Evolutionary conservation across 176 grass and related monocot genomes (phyloP), one percentile per base, ranked within the genome.

Genomic region (Alopecurus myosuroides): DNA sequence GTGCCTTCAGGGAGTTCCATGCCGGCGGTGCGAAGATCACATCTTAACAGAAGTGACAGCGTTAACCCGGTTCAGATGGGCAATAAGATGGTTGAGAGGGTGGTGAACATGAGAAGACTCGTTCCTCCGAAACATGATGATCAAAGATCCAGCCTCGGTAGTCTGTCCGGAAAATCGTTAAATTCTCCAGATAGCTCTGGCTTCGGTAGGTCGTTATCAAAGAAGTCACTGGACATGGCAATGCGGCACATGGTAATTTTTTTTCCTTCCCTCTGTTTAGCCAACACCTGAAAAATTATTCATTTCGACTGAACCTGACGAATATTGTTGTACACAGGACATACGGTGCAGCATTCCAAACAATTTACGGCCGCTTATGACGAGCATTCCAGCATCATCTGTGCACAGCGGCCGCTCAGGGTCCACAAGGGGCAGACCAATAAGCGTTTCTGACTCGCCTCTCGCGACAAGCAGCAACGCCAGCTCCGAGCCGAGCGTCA

Each of bases 141-240:
- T 46, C 89, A 87, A 80, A 89, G 88, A 77, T 86, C 83, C 46
- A 88, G 53, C 57, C 84, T 94, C 23, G 89, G 85, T 29, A 87
- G 86, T 76, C 49, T 92, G 1, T 86, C 86, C 11, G 89, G 91
- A 48, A 96, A 94, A 80, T 89, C 91, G 53, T 89, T 91, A 79
- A 80, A 90, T 80, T 94, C 93, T 62, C 96, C 93, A 65, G 93
- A 98, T 81, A 93, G 89, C 36, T 80, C 84, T 56, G 97, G 97
- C 76, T 98, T 98, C 6, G 97, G 93, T 30, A 91, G 97, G 76
- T 79, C 90, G 77, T 37, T 98, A 55, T 98, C 97, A 57, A 98
- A 98, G 49, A 98, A 98, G 83, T 98, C 97, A 53, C 78, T 98
- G 23, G 97, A 98, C 78, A 96, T 98, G 97, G 97, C 97, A 58